Base-by-base conservation (phyloP, 495 filamentous ascomycete species). In the Aspergillus sclerotioniger region DNA sequence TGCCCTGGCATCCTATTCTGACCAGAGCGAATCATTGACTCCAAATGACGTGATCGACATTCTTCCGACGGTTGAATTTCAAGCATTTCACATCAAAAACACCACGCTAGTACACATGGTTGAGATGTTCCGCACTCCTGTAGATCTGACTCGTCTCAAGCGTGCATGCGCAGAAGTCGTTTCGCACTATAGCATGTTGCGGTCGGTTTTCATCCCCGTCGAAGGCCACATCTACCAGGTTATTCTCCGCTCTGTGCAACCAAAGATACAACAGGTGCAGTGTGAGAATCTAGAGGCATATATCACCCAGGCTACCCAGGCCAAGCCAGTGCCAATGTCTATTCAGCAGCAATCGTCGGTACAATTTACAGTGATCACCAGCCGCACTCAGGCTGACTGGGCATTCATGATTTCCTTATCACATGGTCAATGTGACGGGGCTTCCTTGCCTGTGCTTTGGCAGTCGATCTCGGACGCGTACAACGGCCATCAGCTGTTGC, bases 381-480 rank as follows among this genome's bases (percentile, higher is more conserved):
- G 9, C 15, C 28, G 1, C 3, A 39, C 16, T 10, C 25, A 25
- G 9, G 3, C 28, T 15, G 2, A 47, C 1, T 57, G n/a, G 21
- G 39, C 28, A 4, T 49, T 88, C 17, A 65, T 77, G 35, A 69
- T 87, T 50, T 72, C 80, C 6, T 71, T 87, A 6, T 86, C 84
- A 0, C 85, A 87, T 62, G 82, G 84, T 0, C 85, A 87, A 54
- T 88, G 86, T 66, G 85, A 87, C 58, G 85, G 81, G 16, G 71
- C 84, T 3, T 86, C 76, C 57, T 74, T 87, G 1, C 80, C 83
- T 2, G 67, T 71, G 8, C 73, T 87, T 3, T 71, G 85, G 8
- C 51, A 70, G 7, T 74, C 78, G 1, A 67, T 80, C 12, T 51
- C 69, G 10, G 62, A 64, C 4, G 66, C 67, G 0, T 84, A 82